Evolutionary conservation across 164 flowering plant genomes (phyloP).

Genomic region (Stephania yunnanensis): DNA sequence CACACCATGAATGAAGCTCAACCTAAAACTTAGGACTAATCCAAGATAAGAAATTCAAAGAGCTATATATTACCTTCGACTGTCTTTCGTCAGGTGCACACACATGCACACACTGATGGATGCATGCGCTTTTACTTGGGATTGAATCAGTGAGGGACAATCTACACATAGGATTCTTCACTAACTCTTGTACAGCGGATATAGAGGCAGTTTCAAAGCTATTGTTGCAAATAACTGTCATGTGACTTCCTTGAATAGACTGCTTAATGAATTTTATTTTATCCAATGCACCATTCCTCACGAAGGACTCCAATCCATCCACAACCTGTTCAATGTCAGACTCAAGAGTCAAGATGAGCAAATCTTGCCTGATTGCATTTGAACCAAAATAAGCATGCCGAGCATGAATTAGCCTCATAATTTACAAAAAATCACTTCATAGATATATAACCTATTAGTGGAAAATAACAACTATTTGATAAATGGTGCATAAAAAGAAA

Average conservation of each 20-base stretch:
- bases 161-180: slow-evolving; percentile 35
- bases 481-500: neutral
- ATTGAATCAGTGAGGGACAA: slow-evolving; percentile 34
- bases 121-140: slow-evolving; percentile 36
- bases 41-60: neutral
- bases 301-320: slow-evolving; percentile 49
- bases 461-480: neutral
- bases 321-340: slow-evolving; percentile 41
- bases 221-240: slow-evolving; percentile 45
- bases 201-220: slow-evolving; percentile 19
- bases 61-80: slow-evolving; percentile 27
- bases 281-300: slow-evolving; percentile 29
- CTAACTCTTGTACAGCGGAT: slow-evolving; percentile 31
- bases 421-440: too few relatives aligned
- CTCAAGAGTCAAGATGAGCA: neutral
- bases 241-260: slow-evolving; percentile 36
- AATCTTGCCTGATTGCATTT: neutral
- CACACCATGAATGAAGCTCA: neutral
- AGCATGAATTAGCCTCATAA: neutral
- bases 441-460: neutral
- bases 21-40: neutral
- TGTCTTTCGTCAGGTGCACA: slow-evolving; percentile 33
- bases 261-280: slow-evolving; percentile 39
- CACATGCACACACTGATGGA: slow-evolving; percentile 27
- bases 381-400: neutral